phyloP scores from a whole-genome alignment of 1,284 basidiomycete species.

The Golubevia sp. region DNA sequence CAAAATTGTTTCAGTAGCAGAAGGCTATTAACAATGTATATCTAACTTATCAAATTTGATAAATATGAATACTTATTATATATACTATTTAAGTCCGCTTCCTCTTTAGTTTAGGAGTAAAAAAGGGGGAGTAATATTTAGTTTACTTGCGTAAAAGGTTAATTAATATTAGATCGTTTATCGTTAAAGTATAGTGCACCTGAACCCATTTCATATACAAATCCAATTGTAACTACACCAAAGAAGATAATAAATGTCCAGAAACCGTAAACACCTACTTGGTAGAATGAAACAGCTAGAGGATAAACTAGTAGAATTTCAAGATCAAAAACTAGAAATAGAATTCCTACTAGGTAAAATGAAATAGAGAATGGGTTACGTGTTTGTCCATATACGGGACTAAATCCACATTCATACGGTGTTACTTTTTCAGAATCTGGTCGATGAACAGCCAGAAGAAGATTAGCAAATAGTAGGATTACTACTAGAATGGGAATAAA shows the following conservation, averaged over 20 bases:
- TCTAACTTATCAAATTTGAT: too few relatives aligned
- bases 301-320: slow-evolving; percentile 27
- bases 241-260: slow-evolving; percentile 17
- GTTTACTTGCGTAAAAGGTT: not conserved
- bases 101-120: too few relatives aligned
- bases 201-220: slow-evolving; percentile 20
- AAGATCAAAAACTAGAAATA: slow-evolving; percentile 38
- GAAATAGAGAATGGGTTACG: slow-evolving; percentile 36
- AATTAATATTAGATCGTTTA: slow-evolving; percentile 13
- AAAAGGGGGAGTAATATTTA: not conserved
- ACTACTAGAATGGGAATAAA: slow-evolving; percentile 30
- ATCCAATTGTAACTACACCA: slow-evolving; percentile 19
- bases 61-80: too few relatives aligned
- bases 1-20: too few relatives aligned
- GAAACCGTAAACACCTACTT: slow-evolving; percentile 18
- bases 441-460: slow-evolving; percentile 43
- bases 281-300: slow-evolving; percentile 12
- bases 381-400: slow-evolving; percentile 45
- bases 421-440: slow-evolving; percentile 43
- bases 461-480: slow-evolving; percentile 45
- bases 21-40: too few relatives aligned
- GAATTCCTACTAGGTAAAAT: slow-evolving; percentile 35
- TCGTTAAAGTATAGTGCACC: slow-evolving; percentile 24
- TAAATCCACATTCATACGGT: slow-evolving; percentile 43
- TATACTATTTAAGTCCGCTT: too few relatives aligned